Base-by-base conservation (phyloP, 352 stramenopile species). In the Globisporangium barbulae region DNA sequence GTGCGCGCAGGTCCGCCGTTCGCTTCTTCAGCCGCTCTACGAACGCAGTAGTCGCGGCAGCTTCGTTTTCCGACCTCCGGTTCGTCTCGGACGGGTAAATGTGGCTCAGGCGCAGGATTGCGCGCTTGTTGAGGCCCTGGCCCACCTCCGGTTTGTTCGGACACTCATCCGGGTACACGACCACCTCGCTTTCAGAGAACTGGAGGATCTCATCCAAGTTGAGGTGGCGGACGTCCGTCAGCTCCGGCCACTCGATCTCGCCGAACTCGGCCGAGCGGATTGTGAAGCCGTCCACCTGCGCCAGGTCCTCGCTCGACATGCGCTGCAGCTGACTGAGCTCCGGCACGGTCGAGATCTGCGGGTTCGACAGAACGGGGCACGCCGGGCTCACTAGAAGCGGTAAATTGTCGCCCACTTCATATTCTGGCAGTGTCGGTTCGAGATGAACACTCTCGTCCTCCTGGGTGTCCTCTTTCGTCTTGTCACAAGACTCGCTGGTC, bases 341-440 rank as follows among this genome's bases (percentile, higher is more conserved):
- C 0, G 77, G 77, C n/a, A 79, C 33, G 6, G 73, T 86, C 59
- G 71, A 85, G 55, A 84, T 79, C 21, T 76, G 58, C 39, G 71
- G 22, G 31, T 71, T 76, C 22, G 70, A 75, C 37, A 83, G 61
- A 31, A 61, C 53, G 0, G 69, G 77, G 12, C 72, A 81, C 37
- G 9, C 39, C 1, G 54, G 33, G 45, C 57, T 68, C 44, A 47
- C 13, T 22, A 30, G 45, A 0, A 17, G 5, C 4, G n/a, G 39
- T 21, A 3, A 21, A 39, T 56, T 10, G 6, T 25, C 12, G 8
- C 8, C n/a, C 1, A 41, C 19, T 42, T 63, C 33, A 1, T 3
- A 31, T 5, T 49, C n/a, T 19, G 30, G 8, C 19, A n/a, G 15
- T 35, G 28, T 35, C 37, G 28, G 1, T 17, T 50, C 42, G 22